Evolutionary conservation across 768 basidiomycete genomes (phyloP).

Genomic region (Suillus luteus): DNA sequence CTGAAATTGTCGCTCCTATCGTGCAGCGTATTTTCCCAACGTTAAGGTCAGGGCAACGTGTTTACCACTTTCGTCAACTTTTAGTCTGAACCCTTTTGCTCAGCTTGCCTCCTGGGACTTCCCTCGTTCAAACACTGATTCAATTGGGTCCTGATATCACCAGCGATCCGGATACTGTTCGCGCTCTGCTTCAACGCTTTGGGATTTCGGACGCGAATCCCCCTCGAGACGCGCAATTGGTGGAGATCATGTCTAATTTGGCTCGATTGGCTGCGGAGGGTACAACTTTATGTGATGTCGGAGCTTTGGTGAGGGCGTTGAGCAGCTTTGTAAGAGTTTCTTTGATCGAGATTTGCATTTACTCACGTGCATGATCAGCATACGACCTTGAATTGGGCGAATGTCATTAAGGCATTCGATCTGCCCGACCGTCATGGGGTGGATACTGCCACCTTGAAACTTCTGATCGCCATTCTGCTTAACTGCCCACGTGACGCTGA

Average conservation of each 20-base stretch:
- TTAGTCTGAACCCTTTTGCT: constrained; percentile 17
- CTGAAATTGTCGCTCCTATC: constrained; percentile 72
- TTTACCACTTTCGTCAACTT: constrained; percentile 18
- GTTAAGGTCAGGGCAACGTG: constrained; percentile 54
- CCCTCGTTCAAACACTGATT: constrained; percentile 73
- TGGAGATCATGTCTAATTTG: constrained; percentile 70
- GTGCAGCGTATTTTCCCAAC: constrained; percentile 74
- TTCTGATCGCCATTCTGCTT: constrained; percentile 84
- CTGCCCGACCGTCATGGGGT: constrained; percentile 80
- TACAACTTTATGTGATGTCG: constrained; percentile 70
- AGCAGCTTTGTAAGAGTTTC: constrained; percentile 65
- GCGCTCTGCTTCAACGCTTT: constrained; percentile 71
- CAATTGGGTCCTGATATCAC: constrained; percentile 83
- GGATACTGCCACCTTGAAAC: constrained; percentile 86
- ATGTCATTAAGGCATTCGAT: constrained; percentile 85
- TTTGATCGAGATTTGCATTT: constrained; percentile 3
- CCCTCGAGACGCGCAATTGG: constrained; percentile 67
- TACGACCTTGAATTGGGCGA: constrained; percentile 74
- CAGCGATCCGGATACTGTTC: constrained; percentile 67
- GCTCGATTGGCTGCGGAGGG: constrained; percentile 75
- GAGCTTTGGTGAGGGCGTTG: constrained; percentile 70
- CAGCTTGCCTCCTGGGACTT: constrained; percentile 67
- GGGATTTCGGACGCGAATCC: constrained; percentile 72
- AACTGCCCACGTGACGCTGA: constrained; percentile 78
- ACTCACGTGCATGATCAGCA: constrained; percentile 45